Evolutionary conservation across 495 filamentous ascomycete genomes (phyloP).

Genomic region (Daldinia grandis): DNA sequence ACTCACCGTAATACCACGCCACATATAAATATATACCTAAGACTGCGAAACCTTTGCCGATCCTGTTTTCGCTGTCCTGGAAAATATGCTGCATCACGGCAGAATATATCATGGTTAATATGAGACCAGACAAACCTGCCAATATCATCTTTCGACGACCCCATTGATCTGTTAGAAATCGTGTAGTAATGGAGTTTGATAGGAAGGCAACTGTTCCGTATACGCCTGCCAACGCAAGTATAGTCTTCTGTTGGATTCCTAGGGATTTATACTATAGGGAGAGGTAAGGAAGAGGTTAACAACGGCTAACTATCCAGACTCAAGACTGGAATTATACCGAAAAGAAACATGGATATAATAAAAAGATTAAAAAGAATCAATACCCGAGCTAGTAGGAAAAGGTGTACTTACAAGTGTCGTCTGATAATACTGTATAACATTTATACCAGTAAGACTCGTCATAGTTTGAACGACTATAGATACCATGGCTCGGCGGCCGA

Average conservation of each 20-base stretch:
- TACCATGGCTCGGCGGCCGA: conserved; percentile 60
- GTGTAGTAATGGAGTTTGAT: conserved; percentile 61
- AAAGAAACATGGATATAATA: too few species aligned
- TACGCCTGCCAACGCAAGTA: conserved; percentile 63
- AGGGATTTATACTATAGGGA: conserved; percentile 52
- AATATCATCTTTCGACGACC: conserved; percentile 68
- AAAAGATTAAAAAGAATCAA: too few species aligned
- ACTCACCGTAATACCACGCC: conserved; percentile 63
- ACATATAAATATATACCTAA: conserved; percentile 68
- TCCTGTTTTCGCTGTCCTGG: conserved; percentile 61
- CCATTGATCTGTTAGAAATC: conserved; percentile 66
- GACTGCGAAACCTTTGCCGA: conserved; percentile 69
- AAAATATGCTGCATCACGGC: conserved; percentile 67
- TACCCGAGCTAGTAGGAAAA: too few species aligned
- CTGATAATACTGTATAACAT: conserved; percentile 56
- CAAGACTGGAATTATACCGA: too few species aligned
- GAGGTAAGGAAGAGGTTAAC: too few species aligned
- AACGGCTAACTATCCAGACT: too few species aligned
- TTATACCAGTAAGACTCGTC: conserved; percentile 65
- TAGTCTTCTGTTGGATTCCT: conserved; percentile 59
- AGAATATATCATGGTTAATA: conserved; percentile 66
- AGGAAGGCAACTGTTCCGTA: conserved; percentile 66
- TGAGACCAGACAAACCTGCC: conserved; percentile 58
- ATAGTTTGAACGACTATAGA: conserved; percentile 67
- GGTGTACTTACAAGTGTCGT: conserved; percentile 21